Conservation (phyloP, 805 yeast species). For the Candida ficus region DNA sequence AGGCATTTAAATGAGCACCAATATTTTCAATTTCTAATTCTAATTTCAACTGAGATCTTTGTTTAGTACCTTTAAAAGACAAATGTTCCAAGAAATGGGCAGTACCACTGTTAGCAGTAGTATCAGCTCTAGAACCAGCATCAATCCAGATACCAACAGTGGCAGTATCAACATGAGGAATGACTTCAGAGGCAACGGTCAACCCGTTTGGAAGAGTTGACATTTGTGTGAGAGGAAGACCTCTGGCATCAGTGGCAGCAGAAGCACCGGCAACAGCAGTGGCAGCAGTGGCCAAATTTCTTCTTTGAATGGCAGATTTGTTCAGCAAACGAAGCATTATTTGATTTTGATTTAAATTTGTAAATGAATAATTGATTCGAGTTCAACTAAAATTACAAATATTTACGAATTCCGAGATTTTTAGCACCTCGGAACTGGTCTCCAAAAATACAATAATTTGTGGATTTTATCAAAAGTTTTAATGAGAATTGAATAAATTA, state of each 20-base stretch:
- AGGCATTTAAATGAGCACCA: constrained; percentile 98
- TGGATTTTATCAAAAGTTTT: too few relatives aligned
- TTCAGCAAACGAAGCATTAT: constrained; percentile 11
- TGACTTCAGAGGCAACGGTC: constrained; percentile 85
- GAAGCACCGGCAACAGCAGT: not conserved
- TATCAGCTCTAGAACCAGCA: constrained; percentile 97
- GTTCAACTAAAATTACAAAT: too few relatives aligned
- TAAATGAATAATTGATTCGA: too few relatives aligned
- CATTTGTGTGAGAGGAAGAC: constrained; percentile 48
- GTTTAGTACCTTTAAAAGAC: constrained; percentile 90
- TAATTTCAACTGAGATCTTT: constrained; percentile 72
- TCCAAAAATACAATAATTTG: too few relatives aligned
- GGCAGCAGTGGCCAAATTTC: not conserved
- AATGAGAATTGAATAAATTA: too few relatives aligned
- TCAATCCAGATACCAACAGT: constrained; percentile 98
- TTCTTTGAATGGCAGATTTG: not conserved
- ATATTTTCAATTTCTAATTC: constrained; percentile 94
- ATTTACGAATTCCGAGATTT: too few relatives aligned
- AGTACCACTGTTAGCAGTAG: constrained; percentile 78
- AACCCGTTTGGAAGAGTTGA: constrained; percentile 84
- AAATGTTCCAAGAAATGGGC: constrained; percentile 97
- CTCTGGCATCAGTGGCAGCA: constrained; percentile 1
- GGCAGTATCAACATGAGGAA: constrained; percentile 88
- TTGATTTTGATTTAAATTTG: too few relatives aligned
- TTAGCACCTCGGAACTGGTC: too few relatives aligned